Evolutionary conservation across 2,329 filamentous ascomycete genomes (phyloP), one percentile per base, ranked within the genome.

Genomic region (Trichophyton simii): DNA sequence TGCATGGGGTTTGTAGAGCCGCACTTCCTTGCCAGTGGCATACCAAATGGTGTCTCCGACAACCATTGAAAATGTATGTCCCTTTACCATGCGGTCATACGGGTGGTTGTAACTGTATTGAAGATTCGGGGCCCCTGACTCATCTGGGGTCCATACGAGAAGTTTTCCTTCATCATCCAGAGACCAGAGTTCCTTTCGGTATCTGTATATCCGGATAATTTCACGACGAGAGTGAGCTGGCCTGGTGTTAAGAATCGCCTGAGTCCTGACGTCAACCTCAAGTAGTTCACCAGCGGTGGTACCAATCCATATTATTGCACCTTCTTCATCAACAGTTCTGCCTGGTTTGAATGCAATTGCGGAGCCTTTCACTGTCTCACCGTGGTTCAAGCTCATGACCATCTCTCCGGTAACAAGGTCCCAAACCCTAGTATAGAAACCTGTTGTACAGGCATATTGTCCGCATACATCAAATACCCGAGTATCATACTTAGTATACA

Each of bases 161-260:
- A 99, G 77, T 54, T 87, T 88, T 9, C 94, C 94, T 55, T 87
- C 85, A 65, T 96, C 91, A 71, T 97, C 94, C 57, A 99, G 73
- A 0, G 91, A 91, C 94, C 94, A 99, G 72, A 99, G 83, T 69
- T 96, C 89, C 66, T 90, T 89, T 64, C 84, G 87, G 72, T 95
- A 87, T 44, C 94, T 85, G 70, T 89, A 87, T 48, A 99, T 95
- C 67, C 86, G 89, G 65, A 89, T 83, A 58, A 99, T 82, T 67
- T 95, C 89, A 64, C 85, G 82, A 48, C 89, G 84, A 6, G 85
- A 84, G 68, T 97, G 94, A 1, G 88, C 88, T 58, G 82, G 76
- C 67, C 87, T 89, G 18, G 82, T 87, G 31, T 82, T 79, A 13
- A 89, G 79, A 54, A 96, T 79, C 41, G 81, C 83, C 69, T 91